Evolutionary conservation across 805 yeast genomes (phyloP).

Genomic region (Cyberlindnera amylophila): DNA sequence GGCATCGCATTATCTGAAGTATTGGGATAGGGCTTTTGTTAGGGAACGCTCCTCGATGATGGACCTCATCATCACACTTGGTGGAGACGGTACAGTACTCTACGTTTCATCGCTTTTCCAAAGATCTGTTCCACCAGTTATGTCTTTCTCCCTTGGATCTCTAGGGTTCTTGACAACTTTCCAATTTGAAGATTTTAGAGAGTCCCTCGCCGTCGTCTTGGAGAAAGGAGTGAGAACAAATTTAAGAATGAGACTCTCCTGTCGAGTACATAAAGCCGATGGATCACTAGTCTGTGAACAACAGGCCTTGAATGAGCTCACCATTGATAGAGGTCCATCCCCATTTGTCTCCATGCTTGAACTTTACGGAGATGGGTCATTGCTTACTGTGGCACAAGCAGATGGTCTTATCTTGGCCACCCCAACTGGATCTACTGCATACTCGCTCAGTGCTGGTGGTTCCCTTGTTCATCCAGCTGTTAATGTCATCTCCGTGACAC

Average conservation of each 20-base stretch:
- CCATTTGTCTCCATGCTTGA: constrained; percentile 90
- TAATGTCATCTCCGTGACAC: constrained; percentile 88
- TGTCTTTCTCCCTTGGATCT: constrained; percentile 86
- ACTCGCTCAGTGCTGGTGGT: constrained; percentile 93
- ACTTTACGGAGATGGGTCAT: constrained; percentile 79
- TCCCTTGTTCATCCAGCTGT: constrained; percentile 92
- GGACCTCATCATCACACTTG: constrained; percentile 83
- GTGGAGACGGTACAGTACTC: constrained; percentile 96
- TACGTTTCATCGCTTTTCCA: constrained; percentile 86
- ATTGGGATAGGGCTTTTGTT: constrained; percentile 67
- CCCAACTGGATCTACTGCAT: constrained; percentile 96
- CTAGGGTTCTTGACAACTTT: constrained; percentile 90
- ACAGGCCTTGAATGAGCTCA: constrained; percentile 85
- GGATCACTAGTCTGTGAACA: constrained; percentile 44
- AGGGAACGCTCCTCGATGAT: constrained; percentile 39
- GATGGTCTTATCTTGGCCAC: constrained; percentile 92
- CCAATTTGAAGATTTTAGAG: constrained; percentile 67
- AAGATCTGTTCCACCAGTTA: constrained; percentile 83
- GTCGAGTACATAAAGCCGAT: constrained; percentile 57
- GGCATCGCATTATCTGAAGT: constrained; percentile 46
- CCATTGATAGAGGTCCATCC: constrained; percentile 90
- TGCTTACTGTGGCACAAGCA: constrained; percentile 87
- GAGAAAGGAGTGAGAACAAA: constrained; percentile 72
- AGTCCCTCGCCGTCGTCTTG: constrained; percentile 52
- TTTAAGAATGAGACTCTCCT: constrained; percentile 82